Conservation (phyloP, 192 early-diverging fungal species). For the Funneliformis geosporum region DNA sequence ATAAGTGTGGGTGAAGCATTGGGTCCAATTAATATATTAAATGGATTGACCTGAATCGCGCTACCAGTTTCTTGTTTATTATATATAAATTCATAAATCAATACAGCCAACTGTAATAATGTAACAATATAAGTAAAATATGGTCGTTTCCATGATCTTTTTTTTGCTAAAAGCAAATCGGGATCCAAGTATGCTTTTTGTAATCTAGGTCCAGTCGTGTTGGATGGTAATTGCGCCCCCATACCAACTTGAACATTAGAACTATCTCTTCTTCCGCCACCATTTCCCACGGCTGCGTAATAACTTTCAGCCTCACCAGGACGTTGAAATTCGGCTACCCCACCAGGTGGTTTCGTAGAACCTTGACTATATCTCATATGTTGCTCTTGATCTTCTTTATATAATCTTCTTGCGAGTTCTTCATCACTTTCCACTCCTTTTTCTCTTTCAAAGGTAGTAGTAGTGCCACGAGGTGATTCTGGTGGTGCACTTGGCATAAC, state of each 20-base stretch:
- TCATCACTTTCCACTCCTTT: not conserved
- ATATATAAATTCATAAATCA: conserved; percentile 54
- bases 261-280: not conserved
- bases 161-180: conserved; percentile 37
- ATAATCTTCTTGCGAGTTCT: conserved; percentile 10
- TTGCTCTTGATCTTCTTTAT: conserved; percentile 14
- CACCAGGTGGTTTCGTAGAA: not conserved
- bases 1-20: conserved; percentile 54
- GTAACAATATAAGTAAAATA: conserved; percentile 52
- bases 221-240: not conserved
- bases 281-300: not conserved
- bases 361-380: not conserved
- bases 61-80: conserved; percentile 62
- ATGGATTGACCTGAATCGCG: conserved; percentile 63
- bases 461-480: not conserved
- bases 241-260: not conserved
- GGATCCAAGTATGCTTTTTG: conserved; percentile 43
- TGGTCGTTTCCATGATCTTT: conserved; percentile 38
- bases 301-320: not conserved
- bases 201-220: not conserved
- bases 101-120: conserved; percentile 43
- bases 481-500: conserved; percentile 24
- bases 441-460: not conserved
- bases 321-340: not conserved
- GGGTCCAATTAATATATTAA: conserved; percentile 87